A percentile compares a stretch with the other conserved stretches of the same genome.
Conservation (phyloP, 768 basidiomycete species). For the Suillus americanus region DNA sequence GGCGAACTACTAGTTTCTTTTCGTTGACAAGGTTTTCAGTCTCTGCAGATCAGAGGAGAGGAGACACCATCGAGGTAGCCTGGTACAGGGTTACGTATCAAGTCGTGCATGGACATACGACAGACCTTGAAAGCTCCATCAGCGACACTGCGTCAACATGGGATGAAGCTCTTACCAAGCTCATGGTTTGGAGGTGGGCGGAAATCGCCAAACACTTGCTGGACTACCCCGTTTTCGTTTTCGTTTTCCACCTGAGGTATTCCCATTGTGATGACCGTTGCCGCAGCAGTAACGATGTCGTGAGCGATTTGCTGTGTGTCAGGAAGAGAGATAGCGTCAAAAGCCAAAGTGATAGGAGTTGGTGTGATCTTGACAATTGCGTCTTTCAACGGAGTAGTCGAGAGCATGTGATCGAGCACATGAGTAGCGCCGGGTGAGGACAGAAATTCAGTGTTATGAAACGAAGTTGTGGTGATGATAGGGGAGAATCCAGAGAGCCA, state of each 20-base stretch:
- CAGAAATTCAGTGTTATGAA: conserved; percentile 31
- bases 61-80: conserved; percentile 37
- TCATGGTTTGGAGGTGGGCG: not conserved
- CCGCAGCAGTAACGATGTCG: conserved; percentile 31
- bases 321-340: conserved; percentile 27
- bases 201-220: conserved; percentile 5
- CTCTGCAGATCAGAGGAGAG: conserved; percentile 27
- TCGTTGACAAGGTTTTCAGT: conserved; percentile 36
- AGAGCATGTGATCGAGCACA: conserved; percentile 32
- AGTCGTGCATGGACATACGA: not conserved
- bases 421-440: conserved; percentile 38
- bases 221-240: conserved; percentile 4
- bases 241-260: not conserved
- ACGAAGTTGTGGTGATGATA: conserved; percentile 41
- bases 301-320: conserved; percentile 38
- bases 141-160: not conserved
- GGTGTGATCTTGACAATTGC: conserved; percentile 17
- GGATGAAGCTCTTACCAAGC: conserved; percentile 13
- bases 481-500: conserved; percentile 35
- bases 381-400: conserved; percentile 13
- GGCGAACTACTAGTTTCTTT: conserved; percentile 26
- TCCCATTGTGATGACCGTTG: conserved; percentile 21
- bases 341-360: conserved; percentile 14
- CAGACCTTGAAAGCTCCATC: conserved; percentile 18
- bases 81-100: conserved; percentile 9